phyloP scores from a whole-genome alignment of 371 early-diverging fungal genomes.

The Mucor circinelloides region DNA sequence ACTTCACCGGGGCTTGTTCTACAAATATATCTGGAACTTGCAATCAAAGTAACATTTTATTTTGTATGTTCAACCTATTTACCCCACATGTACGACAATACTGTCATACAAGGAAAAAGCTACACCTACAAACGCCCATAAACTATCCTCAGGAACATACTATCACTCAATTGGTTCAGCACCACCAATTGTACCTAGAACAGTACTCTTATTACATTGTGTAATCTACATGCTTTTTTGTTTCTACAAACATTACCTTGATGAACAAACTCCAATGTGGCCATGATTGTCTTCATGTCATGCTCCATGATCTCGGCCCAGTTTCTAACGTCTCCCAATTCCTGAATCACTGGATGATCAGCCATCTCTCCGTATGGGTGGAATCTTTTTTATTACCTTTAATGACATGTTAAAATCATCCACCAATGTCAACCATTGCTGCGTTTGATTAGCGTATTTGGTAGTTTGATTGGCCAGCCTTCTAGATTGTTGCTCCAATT shows the following conservation, averaged over 20 bases:
- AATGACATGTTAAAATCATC: slow-evolving; percentile 63
- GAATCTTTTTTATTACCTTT: slow-evolving; percentile 41
- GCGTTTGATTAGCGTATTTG: slow-evolving; percentile 58
- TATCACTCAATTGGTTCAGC: slow-evolving; percentile 8
- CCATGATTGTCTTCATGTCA: slow-evolving; percentile 36
- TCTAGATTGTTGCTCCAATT: slow-evolving; percentile 63
- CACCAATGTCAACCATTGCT: slow-evolving; percentile 66
- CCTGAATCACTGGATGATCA: slow-evolving; percentile 38
- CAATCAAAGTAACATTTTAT: background rate
- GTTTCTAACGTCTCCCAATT: slow-evolving; percentile 80
- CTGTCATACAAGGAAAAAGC: slow-evolving; percentile 6
- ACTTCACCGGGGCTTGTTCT: background rate
- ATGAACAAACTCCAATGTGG: slow-evolving; percentile 35
- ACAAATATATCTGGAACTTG: background rate
- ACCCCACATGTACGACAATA: slow-evolving; percentile 20
- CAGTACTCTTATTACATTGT: background rate
- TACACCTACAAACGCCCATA: slow-evolving; percentile 2
- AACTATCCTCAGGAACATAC: slow-evolving; percentile 3
- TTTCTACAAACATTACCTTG: slow-evolving; percentile 19
- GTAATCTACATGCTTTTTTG: background rate
- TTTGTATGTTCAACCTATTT: background rate
- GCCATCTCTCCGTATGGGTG: background rate
- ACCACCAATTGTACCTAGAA: slow-evolving; percentile 17
- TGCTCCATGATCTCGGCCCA: slow-evolving; percentile 70
- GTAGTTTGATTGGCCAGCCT: slow-evolving; percentile 52